These are phyloP conservation scores for Globisporangium lucens DNA, from an alignment of 352 stramenopile genomes.

Conservation along the genomic window DNA sequence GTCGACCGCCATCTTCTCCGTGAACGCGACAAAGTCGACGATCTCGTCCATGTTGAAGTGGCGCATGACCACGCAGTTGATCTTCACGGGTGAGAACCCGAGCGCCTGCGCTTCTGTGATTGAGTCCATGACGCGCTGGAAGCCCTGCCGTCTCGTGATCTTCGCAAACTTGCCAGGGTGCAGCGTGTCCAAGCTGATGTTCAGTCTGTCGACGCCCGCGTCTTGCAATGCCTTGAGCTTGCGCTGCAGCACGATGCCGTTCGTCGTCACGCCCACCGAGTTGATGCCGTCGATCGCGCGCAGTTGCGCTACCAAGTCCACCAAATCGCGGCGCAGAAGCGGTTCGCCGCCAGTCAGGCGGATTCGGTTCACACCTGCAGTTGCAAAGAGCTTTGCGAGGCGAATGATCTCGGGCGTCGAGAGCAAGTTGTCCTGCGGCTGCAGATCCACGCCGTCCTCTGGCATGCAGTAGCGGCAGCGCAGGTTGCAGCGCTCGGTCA, in stretches of 20 bases:
- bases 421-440: conserved; percentile 76
- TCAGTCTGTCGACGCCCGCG: conserved; percentile 88
- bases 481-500: conserved; percentile 97
- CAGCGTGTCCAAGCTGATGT: conserved; percentile 97
- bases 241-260: conserved; percentile 91
- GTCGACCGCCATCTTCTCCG: conserved; percentile 80
- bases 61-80: conserved; percentile 98
- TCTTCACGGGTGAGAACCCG: conserved; percentile 84
- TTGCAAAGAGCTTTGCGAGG: conserved; percentile 87
- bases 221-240: conserved; percentile 79
- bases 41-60: conserved; percentile 95
- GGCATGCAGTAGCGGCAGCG: conserved; percentile 98
- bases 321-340: conserved; percentile 54
- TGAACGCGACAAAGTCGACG: conserved; percentile 93
- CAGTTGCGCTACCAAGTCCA: conserved; percentile 49
- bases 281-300: conserved; percentile 64
- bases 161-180: conserved; percentile 87
- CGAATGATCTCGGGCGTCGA: conserved; percentile 90
- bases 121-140: conserved; percentile 78
- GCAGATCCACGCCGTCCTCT: conserved; percentile 88
- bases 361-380: conserved; percentile 90
- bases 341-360: conserved; percentile 95
- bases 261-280: conserved; percentile 95
- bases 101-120: conserved; percentile 71
- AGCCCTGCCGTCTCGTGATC: conserved; percentile 92